Conservation (phyloP, 2,329 filamentous ascomycete genomes). For the Kalaharituber pfeilii region DNA sequence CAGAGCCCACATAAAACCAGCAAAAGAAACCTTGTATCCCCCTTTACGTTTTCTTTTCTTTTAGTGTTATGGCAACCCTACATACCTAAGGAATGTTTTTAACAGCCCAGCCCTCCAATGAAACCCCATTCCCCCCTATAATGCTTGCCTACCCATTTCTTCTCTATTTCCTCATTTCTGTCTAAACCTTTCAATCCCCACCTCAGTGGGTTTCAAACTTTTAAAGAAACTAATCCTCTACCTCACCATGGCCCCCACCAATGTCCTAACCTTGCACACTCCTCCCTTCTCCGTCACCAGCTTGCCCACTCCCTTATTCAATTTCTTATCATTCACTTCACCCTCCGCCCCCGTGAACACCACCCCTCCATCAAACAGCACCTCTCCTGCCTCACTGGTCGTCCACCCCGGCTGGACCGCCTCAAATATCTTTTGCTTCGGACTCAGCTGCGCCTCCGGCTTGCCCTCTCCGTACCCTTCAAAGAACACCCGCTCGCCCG, state of each 20-base stretch:
- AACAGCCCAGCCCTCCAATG: too few relatives aligned
- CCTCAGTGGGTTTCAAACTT: too few relatives aligned
- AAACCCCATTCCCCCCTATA: too few relatives aligned
- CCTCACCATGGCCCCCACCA: slow-evolving; percentile 68
- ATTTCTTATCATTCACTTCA: slow-evolving; percentile 36
- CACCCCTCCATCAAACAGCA: slow-evolving; percentile 51
- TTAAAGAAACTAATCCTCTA: slow-evolving; percentile 33
- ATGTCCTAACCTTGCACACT: slow-evolving; percentile 62
- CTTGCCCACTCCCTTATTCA: slow-evolving; percentile 36
- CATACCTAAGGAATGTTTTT: too few relatives aligned
- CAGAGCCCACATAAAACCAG: too few relatives aligned
- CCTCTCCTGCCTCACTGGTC: slow-evolving; percentile 62
- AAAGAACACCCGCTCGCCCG: slow-evolving; percentile 80
- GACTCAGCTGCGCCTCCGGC: slow-evolving; percentile 85
- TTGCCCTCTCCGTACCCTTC: slow-evolving; percentile 75
- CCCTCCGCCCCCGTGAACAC: slow-evolving; percentile 54
- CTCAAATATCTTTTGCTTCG: slow-evolving; percentile 99
- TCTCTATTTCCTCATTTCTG: too few relatives aligned
- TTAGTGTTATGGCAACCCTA: too few relatives aligned
- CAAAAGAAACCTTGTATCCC: too few relatives aligned
- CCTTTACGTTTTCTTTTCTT: too few relatives aligned
- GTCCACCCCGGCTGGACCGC: slow-evolving; percentile 91
- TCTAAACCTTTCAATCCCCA: too few relatives aligned
- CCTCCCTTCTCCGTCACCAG: slow-evolving; percentile 63
- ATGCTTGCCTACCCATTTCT: too few relatives aligned